phyloP scores from a whole-genome alignment of 768 basidiomycete species.

The Lentinula guzmanii region DNA sequence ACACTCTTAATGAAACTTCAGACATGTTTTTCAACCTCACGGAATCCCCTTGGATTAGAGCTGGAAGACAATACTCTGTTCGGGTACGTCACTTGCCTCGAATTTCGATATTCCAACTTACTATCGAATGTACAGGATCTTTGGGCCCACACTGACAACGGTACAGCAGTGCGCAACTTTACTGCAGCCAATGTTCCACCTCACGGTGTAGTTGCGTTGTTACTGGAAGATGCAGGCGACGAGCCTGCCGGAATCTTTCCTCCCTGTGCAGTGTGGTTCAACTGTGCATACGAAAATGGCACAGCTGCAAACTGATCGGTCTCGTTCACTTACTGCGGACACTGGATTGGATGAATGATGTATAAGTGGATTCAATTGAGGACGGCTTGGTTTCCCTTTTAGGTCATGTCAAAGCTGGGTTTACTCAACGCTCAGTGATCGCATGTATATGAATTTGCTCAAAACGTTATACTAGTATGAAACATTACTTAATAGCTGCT shows the following conservation, averaged over 20 bases:
- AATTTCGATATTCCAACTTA: too few species aligned
- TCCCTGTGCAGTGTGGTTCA: slow-evolving; percentile 44
- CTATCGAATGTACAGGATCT: slow-evolving; percentile 31
- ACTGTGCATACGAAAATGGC: slow-evolving; percentile 44
- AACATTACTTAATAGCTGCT: too few species aligned
- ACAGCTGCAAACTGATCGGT: slow-evolving; percentile 14
- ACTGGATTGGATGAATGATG: too few species aligned
- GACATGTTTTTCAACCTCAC: slow-evolving; percentile 53
- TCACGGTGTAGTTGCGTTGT: slow-evolving; percentile 50
- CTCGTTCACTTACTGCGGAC: too few species aligned
- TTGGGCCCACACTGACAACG: slow-evolving; percentile 52
- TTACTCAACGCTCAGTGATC: too few species aligned
- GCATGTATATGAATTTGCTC: too few species aligned
- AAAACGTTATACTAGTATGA: too few species aligned
- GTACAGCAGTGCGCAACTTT: slow-evolving; percentile 45
- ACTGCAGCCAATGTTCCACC: slow-evolving; percentile 40
- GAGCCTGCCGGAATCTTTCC: slow-evolving; percentile 45
- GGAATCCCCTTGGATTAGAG: slow-evolving; percentile 61
- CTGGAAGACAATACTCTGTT: slow-evolving; percentile 54
- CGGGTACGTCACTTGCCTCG: slow-evolving; percentile 31
- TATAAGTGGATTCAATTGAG: too few species aligned
- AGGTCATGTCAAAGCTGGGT: too few species aligned
- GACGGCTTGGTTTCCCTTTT: too few species aligned
- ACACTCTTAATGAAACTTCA: slow-evolving; percentile 45
- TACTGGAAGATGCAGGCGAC: slow-evolving; percentile 44